Evolutionary conservation across 768 basidiomycete genomes (phyloP).

Genomic region (Mycena indigotica): DNA sequence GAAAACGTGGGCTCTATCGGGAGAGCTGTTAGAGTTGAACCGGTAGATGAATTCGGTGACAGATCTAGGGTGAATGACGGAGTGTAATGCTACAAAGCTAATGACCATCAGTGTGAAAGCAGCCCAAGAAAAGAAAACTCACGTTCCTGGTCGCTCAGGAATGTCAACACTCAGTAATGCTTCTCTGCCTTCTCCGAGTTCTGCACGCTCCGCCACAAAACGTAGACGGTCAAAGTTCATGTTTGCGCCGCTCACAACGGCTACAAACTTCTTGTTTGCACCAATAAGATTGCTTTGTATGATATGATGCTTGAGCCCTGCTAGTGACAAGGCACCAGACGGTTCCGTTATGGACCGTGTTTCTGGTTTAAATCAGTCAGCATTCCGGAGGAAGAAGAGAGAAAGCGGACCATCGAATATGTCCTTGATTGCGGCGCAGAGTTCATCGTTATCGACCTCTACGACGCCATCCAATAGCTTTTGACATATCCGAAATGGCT

Average conservation of each 20-base stretch:
- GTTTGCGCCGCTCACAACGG: constrained; percentile 92
- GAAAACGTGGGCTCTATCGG: constrained; percentile 80
- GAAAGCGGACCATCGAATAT: constrained; percentile 86
- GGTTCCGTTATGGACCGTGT: constrained; percentile 97
- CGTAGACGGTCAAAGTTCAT: constrained; percentile 98
- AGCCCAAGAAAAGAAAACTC: constrained; percentile 26
- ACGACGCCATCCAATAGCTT: constrained; percentile 81
- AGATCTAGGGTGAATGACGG: constrained; percentile 84
- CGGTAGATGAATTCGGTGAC: constrained; percentile 97
- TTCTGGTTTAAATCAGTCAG: constrained; percentile 50
- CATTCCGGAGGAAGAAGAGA: too few relatives aligned
- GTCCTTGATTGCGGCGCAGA: constrained; percentile 98
- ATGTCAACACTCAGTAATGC: constrained; percentile 93
- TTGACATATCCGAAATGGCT: constrained; percentile 91
- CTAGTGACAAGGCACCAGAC: constrained; percentile 89
- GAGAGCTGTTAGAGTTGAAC: constrained; percentile 63
- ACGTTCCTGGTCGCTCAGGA: constrained; percentile 92
- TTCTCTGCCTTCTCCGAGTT: constrained; percentile 94
- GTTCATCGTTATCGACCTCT: constrained; percentile 90
- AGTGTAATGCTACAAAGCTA: constrained; percentile 88
- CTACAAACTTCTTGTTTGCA: constrained; percentile 86
- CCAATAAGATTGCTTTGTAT: constrained; percentile 77
- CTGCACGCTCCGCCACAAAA: constrained; percentile 98
- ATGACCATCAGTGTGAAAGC: constrained; percentile 1
- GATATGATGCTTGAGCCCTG: constrained; percentile 90